Percentiles rank a stretch among this genome's conserved stretches.
Evolutionary conservation across 2,329 filamentous ascomycete genomes (phyloP).

Genomic region (Xylariaceae sp.): DNA sequence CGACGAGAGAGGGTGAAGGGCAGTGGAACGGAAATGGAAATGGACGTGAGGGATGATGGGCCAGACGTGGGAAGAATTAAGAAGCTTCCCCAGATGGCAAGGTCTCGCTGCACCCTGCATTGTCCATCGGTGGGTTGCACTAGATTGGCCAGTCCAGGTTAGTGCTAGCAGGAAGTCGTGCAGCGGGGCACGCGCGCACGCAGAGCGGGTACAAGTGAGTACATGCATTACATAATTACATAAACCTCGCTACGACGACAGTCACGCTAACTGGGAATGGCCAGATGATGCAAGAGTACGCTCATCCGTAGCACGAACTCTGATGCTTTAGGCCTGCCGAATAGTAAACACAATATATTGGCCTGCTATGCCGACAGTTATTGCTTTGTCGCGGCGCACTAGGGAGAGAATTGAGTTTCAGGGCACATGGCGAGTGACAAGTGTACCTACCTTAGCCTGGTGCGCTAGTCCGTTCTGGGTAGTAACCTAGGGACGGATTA

Average conservation of each 20-base stretch:
- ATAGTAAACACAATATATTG: slow-evolving; percentile 10
- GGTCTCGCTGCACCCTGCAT: slow-evolving; percentile 8
- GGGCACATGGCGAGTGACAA: too few relatives aligned
- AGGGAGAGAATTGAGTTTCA: too few relatives aligned
- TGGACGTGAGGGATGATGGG: slow-evolving; percentile 11
- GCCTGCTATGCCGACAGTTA: slow-evolving; percentile 3
- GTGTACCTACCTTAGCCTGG: too few relatives aligned
- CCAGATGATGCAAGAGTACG: neutral
- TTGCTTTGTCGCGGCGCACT: too few relatives aligned
- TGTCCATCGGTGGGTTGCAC: neutral
- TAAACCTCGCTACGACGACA: too few relatives aligned
- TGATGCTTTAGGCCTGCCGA: neutral
- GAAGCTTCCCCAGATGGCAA: slow-evolving; percentile 16
- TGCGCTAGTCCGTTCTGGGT: too few relatives aligned
- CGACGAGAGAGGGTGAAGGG: neutral
- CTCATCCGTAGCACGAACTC: neutral
- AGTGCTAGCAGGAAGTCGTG: neutral
- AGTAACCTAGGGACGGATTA: too few relatives aligned
- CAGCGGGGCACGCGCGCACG: neutral
- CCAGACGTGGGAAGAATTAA: slow-evolving; percentile 7
- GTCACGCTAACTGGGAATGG: neutral
- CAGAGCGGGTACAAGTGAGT: neutral
- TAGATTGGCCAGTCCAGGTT: neutral
- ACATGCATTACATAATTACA: too few relatives aligned
- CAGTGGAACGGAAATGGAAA: slow-evolving; percentile 18